Base-by-base conservation (phyloP, 768 basidiomycete species). In the Clavulina sp. region DNA sequence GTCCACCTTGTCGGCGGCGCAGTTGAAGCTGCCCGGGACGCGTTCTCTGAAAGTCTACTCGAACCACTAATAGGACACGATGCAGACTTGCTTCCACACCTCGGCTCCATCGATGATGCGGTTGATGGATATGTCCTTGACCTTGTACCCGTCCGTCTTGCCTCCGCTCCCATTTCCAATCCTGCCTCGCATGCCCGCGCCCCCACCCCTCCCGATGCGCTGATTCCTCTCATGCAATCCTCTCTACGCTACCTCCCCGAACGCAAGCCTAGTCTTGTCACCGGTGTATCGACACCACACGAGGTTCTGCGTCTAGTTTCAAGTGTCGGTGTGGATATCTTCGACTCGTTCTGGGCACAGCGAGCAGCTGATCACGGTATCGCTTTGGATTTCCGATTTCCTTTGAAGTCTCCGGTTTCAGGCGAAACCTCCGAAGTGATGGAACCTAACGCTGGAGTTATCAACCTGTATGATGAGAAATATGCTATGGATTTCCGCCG, bases 331-430 rank as follows among this genome's bases (percentile, higher is more conserved):
- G 60, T 84, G 16, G 87, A 92, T 60, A 56, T 89, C 0, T 80
- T 89, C 54, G 85, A 88, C 58, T 72, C 75, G 0, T 68, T 69
- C 5, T 91, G 82, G 79, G 84, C 77, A 0, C 74, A 79, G 54
- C 63, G 68, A 2, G 77, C 80, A 0, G 83, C 83, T 1, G 71
- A 76, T 49, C 56, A 75, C 2, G 88, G 88, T 9, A 65, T 89
- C 16, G 84, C 80, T 0, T 67, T 92, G 4, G 87, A 89, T 58
- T 88, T 91, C 60, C 60, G 59, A 3, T 89, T 92, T 61, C 86
- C 84, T 0, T 51, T 52, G 7, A 24, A 19, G 19, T 32, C 0
- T n/a, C 63, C 4, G 57, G 58, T 21, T 2, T 5, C 23, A n/a
- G 29, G 40, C 55, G 19, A 43, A 34, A n/a, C 32, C 29, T 44